Evolutionary conservation across 345 rosid genomes (phyloP).

Genomic region (Populus tremula): DNA sequence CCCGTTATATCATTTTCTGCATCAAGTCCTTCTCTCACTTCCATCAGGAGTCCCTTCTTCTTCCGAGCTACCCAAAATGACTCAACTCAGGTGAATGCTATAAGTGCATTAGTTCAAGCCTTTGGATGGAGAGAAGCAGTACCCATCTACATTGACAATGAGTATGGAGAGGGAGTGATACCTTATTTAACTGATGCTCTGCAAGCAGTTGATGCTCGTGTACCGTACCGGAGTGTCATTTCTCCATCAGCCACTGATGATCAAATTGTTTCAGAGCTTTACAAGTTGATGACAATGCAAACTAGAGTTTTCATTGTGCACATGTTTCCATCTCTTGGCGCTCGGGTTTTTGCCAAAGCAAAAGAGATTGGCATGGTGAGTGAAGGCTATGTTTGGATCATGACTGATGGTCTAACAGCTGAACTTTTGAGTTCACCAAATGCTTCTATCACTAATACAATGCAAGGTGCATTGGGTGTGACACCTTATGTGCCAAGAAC

Average conservation of each 20-base stretch:
- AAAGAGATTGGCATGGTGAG: slow-evolving; percentile 63
- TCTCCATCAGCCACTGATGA: slow-evolving; percentile 36
- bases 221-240: slow-evolving; percentile 50
- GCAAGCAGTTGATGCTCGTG: slow-evolving; percentile 35
- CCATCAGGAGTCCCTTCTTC: slow-evolving; percentile 6
- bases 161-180: slow-evolving; percentile 47
- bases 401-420: slow-evolving; percentile 56
- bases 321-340: slow-evolving; percentile 29
- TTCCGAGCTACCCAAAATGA: slow-evolving; percentile 14
- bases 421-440: slow-evolving; percentile 41
- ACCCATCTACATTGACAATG: slow-evolving; percentile 42
- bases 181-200: slow-evolving; percentile 47
- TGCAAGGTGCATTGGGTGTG: slow-evolving; percentile 51
- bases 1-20: slow-evolving; percentile 18
- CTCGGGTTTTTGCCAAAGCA: slow-evolving; percentile 43
- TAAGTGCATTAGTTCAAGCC: slow-evolving; percentile 3
- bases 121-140: slow-evolving; percentile 49
- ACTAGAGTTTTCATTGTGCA: slow-evolving; percentile 62
- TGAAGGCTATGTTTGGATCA: slow-evolving; percentile 69
- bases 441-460: slow-evolving; percentile 18
- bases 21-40: slow-evolving; percentile 15
- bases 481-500: slow-evolving; percentile 27
- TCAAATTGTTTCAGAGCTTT: slow-evolving; percentile 47
- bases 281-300: slow-evolving; percentile 45
- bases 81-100: slow-evolving; percentile 11